Conservation (phyloP, 2,329 filamentous ascomycete genomes). For the Apiospora malaysiana region DNA sequence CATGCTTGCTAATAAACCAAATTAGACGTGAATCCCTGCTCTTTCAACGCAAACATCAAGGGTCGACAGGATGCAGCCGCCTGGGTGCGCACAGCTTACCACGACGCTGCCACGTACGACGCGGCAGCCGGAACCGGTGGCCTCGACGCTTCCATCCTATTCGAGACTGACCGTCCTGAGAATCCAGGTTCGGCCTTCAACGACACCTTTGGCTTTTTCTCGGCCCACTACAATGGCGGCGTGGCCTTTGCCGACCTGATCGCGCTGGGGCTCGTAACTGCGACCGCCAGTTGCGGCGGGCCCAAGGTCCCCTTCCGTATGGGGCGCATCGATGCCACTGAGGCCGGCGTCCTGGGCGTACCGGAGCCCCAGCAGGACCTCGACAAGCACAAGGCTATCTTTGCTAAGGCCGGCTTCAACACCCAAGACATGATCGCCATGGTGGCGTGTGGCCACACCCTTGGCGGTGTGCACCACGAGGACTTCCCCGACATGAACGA, state of each 20-base stretch:
- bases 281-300: slow-evolving; percentile 33
- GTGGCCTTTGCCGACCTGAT: slow-evolving; percentile 39
- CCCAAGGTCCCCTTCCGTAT: slow-evolving; percentile 37
- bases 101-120: slow-evolving; percentile 33
- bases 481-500: slow-evolving; percentile 49
- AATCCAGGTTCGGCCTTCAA: slow-evolving; percentile 33
- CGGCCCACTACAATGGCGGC: slow-evolving; percentile 31
- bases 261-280: slow-evolving; percentile 38
- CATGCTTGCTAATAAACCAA: not conserved
- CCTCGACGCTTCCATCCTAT: slow-evolving; percentile 32
- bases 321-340: slow-evolving; percentile 39
- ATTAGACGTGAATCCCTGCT: slow-evolving; percentile 26
- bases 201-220: slow-evolving; percentile 33
- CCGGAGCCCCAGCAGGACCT: slow-evolving; percentile 40
- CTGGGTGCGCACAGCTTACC: slow-evolving; percentile 34
- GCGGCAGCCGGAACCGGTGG: slow-evolving; percentile 29
- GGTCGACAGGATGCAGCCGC: slow-evolving; percentile 31
- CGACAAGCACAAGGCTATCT: slow-evolving; percentile 33
- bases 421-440: slow-evolving; percentile 43
- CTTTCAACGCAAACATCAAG: slow-evolving; percentile 22
- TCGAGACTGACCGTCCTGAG: slow-evolving; percentile 29
- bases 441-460: slow-evolving; percentile 44
- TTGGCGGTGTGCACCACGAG: slow-evolving; percentile 50
- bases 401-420: slow-evolving; percentile 40
- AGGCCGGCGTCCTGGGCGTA: slow-evolving; percentile 39